These are phyloP conservation scores for Grigorovia transvaalensis DNA, from an alignment of 805 yeast species.

Conservation along the genomic window DNA sequence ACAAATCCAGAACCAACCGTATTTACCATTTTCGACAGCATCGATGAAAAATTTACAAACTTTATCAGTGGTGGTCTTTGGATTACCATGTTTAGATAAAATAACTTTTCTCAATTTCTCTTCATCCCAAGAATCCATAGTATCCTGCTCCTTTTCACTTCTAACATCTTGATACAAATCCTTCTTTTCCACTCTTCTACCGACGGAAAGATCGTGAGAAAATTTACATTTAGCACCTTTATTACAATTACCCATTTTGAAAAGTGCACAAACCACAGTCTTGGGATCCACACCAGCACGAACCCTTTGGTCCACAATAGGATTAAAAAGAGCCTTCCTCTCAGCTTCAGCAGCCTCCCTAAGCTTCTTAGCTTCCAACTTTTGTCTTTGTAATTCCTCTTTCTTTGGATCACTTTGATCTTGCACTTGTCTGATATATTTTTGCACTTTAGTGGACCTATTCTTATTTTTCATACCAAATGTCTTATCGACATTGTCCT, in stretches of 20 bases:
- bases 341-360: constrained; percentile 84
- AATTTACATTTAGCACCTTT: constrained; percentile 81
- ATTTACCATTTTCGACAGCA: constrained; percentile 93
- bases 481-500: constrained; percentile 77
- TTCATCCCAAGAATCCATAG: constrained; percentile 96
- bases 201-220: constrained; percentile 78
- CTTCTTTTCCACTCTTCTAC: constrained; percentile 79
- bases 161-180: constrained; percentile 90
- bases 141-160: constrained; percentile 57
- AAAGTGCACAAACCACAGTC: constrained; percentile 79
- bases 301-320: constrained; percentile 67
- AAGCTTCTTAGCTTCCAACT: constrained; percentile 75
- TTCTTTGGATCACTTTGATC: constrained; percentile 50
- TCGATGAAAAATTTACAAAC: constrained; percentile 91
- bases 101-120: constrained; percentile 83
- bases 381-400: constrained; percentile 63
- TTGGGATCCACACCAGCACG: constrained; percentile 98
- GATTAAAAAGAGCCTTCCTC: constrained; percentile 66
- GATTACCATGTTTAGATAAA: constrained; percentile 87
- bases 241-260: constrained; percentile 78
- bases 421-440: constrained; percentile 59
- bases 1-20: constrained; percentile 99
- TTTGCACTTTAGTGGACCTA: constrained; percentile 84
- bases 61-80: constrained; percentile 85
- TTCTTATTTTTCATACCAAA: constrained; percentile 95